phyloP scores from a whole-genome alignment of 2,329 filamentous ascomycete genomes.

The Teratosphaeria epicoccoides region DNA sequence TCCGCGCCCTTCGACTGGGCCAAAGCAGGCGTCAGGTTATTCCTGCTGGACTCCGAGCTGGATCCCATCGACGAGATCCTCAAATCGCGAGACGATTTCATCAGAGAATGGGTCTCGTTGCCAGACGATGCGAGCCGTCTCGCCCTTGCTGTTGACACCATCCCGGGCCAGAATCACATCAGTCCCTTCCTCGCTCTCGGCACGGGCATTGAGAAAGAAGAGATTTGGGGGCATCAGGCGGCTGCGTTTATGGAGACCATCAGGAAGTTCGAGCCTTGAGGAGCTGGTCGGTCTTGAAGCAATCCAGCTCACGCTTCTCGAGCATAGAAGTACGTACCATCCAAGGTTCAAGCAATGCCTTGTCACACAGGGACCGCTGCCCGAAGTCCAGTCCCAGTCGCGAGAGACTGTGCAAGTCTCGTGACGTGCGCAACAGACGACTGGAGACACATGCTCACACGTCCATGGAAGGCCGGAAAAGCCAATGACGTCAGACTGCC shows the following conservation, averaged over 20 bases:
- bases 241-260: conserved; percentile 14
- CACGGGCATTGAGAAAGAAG: conserved; percentile 17
- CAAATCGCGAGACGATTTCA: conserved; percentile 14
- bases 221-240: conserved; percentile 18
- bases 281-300: background rate
- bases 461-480: background rate
- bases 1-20: conserved; percentile 9
- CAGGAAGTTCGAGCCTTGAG: conserved; percentile 6
- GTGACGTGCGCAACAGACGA: too few relatives aligned
- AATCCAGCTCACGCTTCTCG: too few relatives aligned
- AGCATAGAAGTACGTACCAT: too few relatives aligned
- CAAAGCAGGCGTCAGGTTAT: conserved; percentile 6
- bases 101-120: conserved; percentile 13
- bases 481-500: background rate
- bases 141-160: conserved; percentile 14
- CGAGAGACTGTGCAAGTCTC: too few relatives aligned
- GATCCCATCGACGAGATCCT: conserved; percentile 19
- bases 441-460: too few relatives aligned
- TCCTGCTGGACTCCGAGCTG: conserved; percentile 16
- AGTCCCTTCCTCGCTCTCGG: conserved; percentile 13
- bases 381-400: too few relatives aligned
- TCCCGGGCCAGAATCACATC: conserved; percentile 20
- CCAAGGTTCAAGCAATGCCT: too few relatives aligned
- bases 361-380: too few relatives aligned
- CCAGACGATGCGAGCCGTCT: conserved; percentile 8